These are phyloP conservation scores for Tuber indicum DNA, from an alignment of 495 filamentous ascomycete species.

Conservation along the genomic window DNA sequence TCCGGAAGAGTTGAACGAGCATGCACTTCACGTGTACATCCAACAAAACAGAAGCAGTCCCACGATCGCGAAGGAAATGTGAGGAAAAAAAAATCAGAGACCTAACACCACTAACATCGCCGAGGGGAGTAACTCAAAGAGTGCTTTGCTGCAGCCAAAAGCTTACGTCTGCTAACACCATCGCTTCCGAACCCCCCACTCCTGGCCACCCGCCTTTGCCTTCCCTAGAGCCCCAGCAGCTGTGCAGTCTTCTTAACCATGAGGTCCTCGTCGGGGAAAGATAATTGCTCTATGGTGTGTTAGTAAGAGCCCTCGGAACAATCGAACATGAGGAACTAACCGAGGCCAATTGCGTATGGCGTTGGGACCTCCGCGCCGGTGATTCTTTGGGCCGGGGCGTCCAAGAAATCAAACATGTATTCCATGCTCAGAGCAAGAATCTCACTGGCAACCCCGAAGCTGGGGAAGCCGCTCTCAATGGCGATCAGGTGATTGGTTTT, in stretches of 20 bases:
- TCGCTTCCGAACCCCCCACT: neutral
- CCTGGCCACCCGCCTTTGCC: constrained; percentile 5
- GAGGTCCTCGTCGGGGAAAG: constrained; percentile 77
- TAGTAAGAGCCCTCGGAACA: neutral
- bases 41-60: neutral
- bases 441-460: constrained; percentile 85
- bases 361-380: constrained; percentile 95
- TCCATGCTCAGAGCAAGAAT: constrained; percentile 92
- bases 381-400: constrained; percentile 84
- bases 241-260: constrained; percentile 79
- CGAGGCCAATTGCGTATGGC: constrained; percentile 60
- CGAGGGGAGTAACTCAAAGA: neutral
- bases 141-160: constrained; percentile 7
- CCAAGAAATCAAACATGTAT: constrained; percentile 95
- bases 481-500: constrained; percentile 90
- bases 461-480: constrained; percentile 93
- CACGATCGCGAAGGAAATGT: neutral
- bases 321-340: constrained; percentile 5
- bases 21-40: neutral
- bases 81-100: neutral
- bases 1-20: neutral
- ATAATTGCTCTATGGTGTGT: constrained; percentile 67
- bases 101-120: neutral
- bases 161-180: constrained; percentile 24
- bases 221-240: constrained; percentile 64